These are phyloP conservation scores for Pythium vanterpoolii DNA, from an alignment of 352 stramenopile species.

Conservation along the genomic window DNA sequence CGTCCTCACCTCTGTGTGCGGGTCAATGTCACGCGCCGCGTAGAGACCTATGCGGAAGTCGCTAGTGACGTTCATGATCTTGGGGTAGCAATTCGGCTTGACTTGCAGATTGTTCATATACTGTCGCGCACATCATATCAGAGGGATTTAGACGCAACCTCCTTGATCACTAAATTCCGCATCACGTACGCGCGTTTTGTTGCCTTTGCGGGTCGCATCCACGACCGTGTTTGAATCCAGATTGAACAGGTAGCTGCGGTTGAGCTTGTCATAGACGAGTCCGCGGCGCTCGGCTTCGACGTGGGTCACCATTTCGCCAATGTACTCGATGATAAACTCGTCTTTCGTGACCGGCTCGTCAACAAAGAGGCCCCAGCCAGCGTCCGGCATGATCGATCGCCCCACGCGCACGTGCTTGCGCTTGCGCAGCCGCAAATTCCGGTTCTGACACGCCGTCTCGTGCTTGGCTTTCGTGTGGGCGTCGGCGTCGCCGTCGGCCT, in stretches of 20 bases:
- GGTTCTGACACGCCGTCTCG: slow-evolving; percentile 63
- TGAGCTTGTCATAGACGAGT: slow-evolving; percentile 85
- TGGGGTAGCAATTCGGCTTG: slow-evolving; percentile 86
- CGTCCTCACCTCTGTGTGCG: slow-evolving; percentile 75
- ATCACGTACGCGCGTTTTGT: slow-evolving; percentile 86
- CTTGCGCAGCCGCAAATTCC: slow-evolving; percentile 44
- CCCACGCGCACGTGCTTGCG: slow-evolving; percentile 73
- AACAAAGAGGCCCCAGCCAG: slow-evolving; percentile 92
- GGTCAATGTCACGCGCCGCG: slow-evolving; percentile 84
- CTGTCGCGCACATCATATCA: slow-evolving; percentile 15
- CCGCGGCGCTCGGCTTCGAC: slow-evolving; percentile 89
- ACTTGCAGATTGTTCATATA: slow-evolving; percentile 88
- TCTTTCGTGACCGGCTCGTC: slow-evolving; percentile 87
- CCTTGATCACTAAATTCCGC: neutral
- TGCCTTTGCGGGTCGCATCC: slow-evolving; percentile 93
- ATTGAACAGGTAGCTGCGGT: slow-evolving; percentile 93
- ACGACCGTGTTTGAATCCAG: slow-evolving; percentile 90
- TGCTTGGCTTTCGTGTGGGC: neutral
- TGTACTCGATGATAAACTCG: slow-evolving; percentile 95
- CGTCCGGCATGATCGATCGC: slow-evolving; percentile 70
- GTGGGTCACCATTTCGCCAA: slow-evolving; percentile 92
- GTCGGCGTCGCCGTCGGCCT: neutral
- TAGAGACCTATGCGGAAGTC: slow-evolving; percentile 93
- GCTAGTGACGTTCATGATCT: slow-evolving; percentile 91
- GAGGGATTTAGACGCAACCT: neutral